These are phyloP conservation scores for Rhodamnia rubescens DNA, from an alignment of 345 rosid genomes.

Conservation along the genomic window DNA sequence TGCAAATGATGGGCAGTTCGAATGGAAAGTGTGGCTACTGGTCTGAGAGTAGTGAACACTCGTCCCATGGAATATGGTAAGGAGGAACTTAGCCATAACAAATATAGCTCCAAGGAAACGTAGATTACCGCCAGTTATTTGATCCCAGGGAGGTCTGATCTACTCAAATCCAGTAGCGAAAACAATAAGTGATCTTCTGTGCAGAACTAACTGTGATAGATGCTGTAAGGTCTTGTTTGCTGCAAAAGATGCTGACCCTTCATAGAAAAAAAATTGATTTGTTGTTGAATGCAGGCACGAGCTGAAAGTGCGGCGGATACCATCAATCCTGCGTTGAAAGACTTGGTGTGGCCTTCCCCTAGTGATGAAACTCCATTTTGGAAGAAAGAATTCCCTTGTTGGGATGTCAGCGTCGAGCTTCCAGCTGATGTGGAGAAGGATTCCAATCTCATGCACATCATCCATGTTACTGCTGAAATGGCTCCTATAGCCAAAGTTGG, in stretches of 20 bases:
- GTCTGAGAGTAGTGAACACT: neutral
- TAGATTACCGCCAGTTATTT: neutral
- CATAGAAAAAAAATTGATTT: no score
- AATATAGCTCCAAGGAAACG: neutral
- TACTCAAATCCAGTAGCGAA: neutral
- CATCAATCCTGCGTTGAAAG: neutral
- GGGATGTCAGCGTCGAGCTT: constrained; percentile 11
- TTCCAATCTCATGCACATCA: constrained; percentile 22
- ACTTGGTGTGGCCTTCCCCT: constrained; percentile 35
- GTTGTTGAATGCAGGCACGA: constrained; percentile 4
- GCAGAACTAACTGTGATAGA: neutral
- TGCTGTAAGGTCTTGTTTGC: neutral
- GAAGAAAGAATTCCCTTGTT: constrained; percentile 33
- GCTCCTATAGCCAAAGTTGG: constrained; percentile 60
- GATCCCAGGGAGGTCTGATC: neutral
- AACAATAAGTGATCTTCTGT: neutral
- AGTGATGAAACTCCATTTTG: constrained; percentile 40
- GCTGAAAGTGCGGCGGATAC: neutral
- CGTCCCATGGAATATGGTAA: neutral
- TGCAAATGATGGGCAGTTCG: neutral
- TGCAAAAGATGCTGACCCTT: neutral
- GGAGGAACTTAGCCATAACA: neutral
- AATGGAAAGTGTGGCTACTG: neutral
- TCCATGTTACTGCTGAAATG: constrained; percentile 52
- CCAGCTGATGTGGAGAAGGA: constrained; percentile 24